These are phyloP conservation scores for Serendipita sp. DNA, from an alignment of 768 basidiomycete species.

Conservation along the genomic window DNA sequence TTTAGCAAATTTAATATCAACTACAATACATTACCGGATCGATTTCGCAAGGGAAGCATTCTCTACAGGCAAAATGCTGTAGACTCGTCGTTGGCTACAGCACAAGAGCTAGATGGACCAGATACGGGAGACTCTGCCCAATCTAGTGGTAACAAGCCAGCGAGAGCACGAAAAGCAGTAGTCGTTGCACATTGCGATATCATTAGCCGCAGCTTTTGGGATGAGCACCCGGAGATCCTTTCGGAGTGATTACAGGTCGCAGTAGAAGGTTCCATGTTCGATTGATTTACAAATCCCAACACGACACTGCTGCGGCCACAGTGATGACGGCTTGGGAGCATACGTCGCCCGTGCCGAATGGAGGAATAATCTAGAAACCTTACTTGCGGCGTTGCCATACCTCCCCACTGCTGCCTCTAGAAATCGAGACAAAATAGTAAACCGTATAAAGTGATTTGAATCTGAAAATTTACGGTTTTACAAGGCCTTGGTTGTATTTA, in stretches of 20 bases:
- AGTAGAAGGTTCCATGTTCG: too few species aligned
- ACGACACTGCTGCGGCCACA: too few species aligned
- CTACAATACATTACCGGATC: conserved; percentile 57
- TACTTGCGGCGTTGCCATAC: background rate
- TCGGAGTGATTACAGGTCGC: background rate
- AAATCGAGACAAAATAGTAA: background rate
- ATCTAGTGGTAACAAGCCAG: conserved; percentile 16
- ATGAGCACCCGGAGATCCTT: conserved; percentile 37
- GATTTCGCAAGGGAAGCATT: conserved; percentile 74
- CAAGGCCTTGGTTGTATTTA: too few species aligned
- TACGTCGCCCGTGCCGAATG: background rate
- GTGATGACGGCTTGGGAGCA: too few species aligned
- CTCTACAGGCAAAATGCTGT: conserved; percentile 42
- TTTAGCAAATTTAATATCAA: conserved; percentile 71
- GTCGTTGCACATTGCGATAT: conserved; percentile 66
- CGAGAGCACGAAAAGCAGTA: conserved; percentile 28
- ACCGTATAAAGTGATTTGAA: too few species aligned
- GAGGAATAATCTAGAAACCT: background rate
- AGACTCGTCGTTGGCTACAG: background rate
- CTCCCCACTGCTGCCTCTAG: background rate
- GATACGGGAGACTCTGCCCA: background rate
- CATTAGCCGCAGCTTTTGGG: conserved; percentile 71
- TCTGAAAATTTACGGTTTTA: too few species aligned
- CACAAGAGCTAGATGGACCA: background rate
- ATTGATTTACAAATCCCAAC: too few species aligned